Evolutionary conservation across 208 protist species (phyloP), one percentile per base, ranked within the genome.

Genomic region (Porcisia hertigi): DNA sequence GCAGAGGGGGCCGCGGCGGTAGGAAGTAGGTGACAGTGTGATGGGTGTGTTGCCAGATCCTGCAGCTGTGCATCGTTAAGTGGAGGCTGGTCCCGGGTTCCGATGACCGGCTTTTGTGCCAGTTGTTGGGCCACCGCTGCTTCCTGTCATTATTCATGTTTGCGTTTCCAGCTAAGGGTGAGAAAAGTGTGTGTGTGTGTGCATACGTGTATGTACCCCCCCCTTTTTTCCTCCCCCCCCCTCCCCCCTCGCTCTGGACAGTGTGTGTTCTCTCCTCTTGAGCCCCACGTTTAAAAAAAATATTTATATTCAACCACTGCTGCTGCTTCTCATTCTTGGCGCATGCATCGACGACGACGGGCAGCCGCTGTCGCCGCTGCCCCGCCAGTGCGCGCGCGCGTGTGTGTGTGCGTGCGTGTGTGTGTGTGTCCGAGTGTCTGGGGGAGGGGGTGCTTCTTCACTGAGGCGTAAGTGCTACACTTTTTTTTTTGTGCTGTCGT

Each of bases 1-100:
- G 55, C 77, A 69, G 47, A 75, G 75, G 65, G 45, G 53, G 36
- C 73, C 76, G 59, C 67, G 77, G 8, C 70, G 71, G 3, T 83
- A 43, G 75, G 47, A 5, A 34, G 6, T 36, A 3, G 23, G 39
- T 23, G 43, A 34, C 41, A 20, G n/a, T 2, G 43, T 43, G 64
- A 69, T 12, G 16, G 14, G 16, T 2, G 34, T 36, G 59, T 3
- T 12, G 14, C 25, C 16, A 64, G 7, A 11, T 41, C 34, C 34
- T 18, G 34, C 59, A 7, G 59, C 11, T 39, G 59, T n/a, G 25
- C 25, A 9, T 16, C 41, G 34, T 20, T 12, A 41, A n/a, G 34
- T 64, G 25, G 16, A 7, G 16, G 34, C 11, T 64, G 14, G 34
- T 9, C 25, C 59, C 2, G 11, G 2, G 12, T 34, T 18, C 34